Conservation (phyloP, 805 yeast genomes). For the Lachancea fermentati region DNA sequence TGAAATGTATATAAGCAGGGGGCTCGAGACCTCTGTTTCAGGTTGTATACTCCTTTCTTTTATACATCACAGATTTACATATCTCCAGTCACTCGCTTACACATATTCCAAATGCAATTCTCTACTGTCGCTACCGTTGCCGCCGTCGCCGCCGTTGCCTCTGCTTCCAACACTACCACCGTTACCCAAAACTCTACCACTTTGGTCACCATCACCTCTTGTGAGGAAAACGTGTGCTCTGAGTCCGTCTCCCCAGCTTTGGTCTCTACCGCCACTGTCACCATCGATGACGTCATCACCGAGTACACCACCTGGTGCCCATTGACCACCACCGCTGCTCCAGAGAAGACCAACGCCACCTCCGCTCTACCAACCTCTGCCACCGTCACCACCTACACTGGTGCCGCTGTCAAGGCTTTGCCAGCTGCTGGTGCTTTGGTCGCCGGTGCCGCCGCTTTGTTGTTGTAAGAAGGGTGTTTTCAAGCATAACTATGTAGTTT, state of each 20-base stretch:
- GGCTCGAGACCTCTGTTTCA: not conserved
- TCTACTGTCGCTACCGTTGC: constrained; percentile 24
- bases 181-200: constrained; percentile 28
- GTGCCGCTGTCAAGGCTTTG: constrained; percentile 41
- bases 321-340: constrained; percentile 19
- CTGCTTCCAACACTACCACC: constrained; percentile 24
- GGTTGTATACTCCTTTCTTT: constrained; percentile 2
- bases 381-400: constrained; percentile 32
- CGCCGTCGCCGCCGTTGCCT: constrained; percentile 20
- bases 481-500: not conserved
- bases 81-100: constrained; percentile 30
- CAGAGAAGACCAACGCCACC: constrained; percentile 11
- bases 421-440: constrained; percentile 45
- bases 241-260: constrained; percentile 32
- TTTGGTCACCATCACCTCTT: constrained; percentile 34
- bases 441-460: constrained; percentile 46
- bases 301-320: constrained; percentile 38
- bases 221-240: constrained; percentile 30
- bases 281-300: constrained; percentile 33
- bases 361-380: constrained; percentile 16
- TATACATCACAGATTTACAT: constrained; percentile 17
- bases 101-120: constrained; percentile 34
- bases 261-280: constrained; percentile 33
- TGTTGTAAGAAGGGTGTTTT: constrained; percentile 32
- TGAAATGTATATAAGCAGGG: constrained; percentile 8